A percentile compares a stretch with the other conserved stretches of the same genome.
These are phyloP conservation scores for Nasturtium officinale DNA, from an alignment of 345 rosid species.

Conservation along the genomic window DNA sequence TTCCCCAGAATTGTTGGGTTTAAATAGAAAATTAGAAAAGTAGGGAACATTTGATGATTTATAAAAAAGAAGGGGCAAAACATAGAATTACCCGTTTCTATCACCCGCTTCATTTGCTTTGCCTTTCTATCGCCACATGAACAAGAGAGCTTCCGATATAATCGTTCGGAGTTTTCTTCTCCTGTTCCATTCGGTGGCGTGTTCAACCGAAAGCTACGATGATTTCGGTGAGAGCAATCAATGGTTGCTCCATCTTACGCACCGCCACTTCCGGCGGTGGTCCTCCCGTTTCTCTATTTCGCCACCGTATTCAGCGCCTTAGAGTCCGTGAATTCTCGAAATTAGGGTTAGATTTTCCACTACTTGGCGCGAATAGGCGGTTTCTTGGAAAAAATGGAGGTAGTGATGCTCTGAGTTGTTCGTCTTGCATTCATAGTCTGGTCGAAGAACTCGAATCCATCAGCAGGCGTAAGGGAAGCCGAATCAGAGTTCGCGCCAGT, in stretches of 20 bases:
- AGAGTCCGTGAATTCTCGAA: conserved; percentile 44
- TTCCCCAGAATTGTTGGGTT: background rate
- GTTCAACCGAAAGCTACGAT: conserved; percentile 33
- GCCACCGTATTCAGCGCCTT: conserved; percentile 48
- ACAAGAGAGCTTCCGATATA: conserved; percentile 31
- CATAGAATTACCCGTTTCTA: background rate
- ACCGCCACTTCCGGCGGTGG: conserved; percentile 44
- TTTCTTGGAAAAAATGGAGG: conserved; percentile 20
- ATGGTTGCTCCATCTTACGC: conserved; percentile 52
- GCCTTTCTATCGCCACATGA: conserved; percentile 35
- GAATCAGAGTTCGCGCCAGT: conserved; percentile 56
- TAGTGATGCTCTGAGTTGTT: conserved; percentile 32
- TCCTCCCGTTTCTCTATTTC: conserved; percentile 50
- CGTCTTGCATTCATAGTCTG: conserved; percentile 60
- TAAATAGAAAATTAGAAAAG: background rate
- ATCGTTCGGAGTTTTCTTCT: conserved; percentile 14
- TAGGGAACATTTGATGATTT: background rate
- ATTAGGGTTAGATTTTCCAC: conserved; percentile 36
- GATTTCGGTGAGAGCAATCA: conserved; percentile 66
- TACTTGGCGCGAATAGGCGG: conserved; percentile 36
- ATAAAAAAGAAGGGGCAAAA: background rate
- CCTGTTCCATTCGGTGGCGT: conserved; percentile 20
- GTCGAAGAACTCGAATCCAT: conserved; percentile 63
- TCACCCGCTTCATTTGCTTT: conserved; percentile 37
- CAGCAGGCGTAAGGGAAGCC: conserved; percentile 47